These are phyloP conservation scores for Candida anglica DNA, from an alignment of 805 yeast genomes.

Conservation along the genomic window DNA sequence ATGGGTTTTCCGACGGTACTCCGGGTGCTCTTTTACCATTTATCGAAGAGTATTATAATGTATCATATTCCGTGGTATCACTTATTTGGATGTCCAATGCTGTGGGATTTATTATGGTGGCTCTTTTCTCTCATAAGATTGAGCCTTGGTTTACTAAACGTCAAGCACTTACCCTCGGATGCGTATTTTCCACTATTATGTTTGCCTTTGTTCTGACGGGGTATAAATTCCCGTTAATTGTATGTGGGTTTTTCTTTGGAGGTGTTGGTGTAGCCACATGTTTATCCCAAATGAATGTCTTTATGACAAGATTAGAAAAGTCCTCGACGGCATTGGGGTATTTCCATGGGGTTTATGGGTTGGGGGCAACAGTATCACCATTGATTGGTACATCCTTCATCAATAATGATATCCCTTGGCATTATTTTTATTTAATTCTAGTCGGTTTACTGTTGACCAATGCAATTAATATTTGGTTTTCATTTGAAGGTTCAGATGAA, in stretches of 20 bases:
- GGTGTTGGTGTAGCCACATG: slow-evolving; percentile 53
- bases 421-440: slow-evolving; percentile 49
- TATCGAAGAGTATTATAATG: slow-evolving; percentile 45
- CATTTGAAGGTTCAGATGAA: slow-evolving; percentile 47
- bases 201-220: slow-evolving; percentile 47
- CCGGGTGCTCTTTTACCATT: slow-evolving; percentile 59
- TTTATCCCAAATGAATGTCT: slow-evolving; percentile 49
- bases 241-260: slow-evolving; percentile 51
- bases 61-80: slow-evolving; percentile 52
- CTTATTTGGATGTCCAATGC: slow-evolving; percentile 57
- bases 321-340: slow-evolving; percentile 57
- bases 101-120: slow-evolving; percentile 49
- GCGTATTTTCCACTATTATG: slow-evolving; percentile 31
- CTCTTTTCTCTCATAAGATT: slow-evolving; percentile 44
- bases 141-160: slow-evolving; percentile 38
- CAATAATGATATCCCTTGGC: slow-evolving; percentile 49
- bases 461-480: slow-evolving; percentile 26
- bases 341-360: slow-evolving; percentile 67
- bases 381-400: slow-evolving; percentile 57
- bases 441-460: slow-evolving; percentile 34
- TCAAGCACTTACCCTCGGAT: slow-evolving; percentile 38
- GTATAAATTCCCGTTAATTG: slow-evolving; percentile 44
- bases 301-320: slow-evolving; percentile 45
- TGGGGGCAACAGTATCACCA: slow-evolving; percentile 71
- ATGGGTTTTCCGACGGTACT: slow-evolving; percentile 53